Evolutionary conservation across 2,329 filamentous ascomycete genomes (phyloP).

Genomic region (Penicillium corylophilum): DNA sequence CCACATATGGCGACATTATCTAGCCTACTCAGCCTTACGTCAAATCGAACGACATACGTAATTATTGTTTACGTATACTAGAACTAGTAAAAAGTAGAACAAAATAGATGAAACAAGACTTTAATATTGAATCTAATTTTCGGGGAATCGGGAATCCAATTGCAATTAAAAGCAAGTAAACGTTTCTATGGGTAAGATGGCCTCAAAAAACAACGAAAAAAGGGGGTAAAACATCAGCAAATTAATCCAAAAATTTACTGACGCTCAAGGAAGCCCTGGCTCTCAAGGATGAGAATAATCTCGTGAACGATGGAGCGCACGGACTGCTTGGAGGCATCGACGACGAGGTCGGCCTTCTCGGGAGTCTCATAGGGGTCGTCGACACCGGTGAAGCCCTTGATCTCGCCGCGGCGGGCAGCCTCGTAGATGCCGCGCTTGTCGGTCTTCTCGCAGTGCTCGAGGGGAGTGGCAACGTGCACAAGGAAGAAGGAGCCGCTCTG

Average conservation of each 20-base stretch:
- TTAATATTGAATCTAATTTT: slow-evolving; percentile 13
- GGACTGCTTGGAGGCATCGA: slow-evolving; percentile 81
- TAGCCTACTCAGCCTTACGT: too few species aligned
- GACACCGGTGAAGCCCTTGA: slow-evolving; percentile 97
- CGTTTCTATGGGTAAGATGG: slow-evolving; percentile 19
- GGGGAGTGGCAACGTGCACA: slow-evolving; percentile 86
- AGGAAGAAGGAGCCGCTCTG: slow-evolving; percentile 94
- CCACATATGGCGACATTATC: too few species aligned
- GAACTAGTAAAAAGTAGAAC: too few species aligned
- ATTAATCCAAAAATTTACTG: slow-evolving; percentile 22
- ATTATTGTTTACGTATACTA: too few species aligned
- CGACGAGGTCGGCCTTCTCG: slow-evolving; percentile 74
- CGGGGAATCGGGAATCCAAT: slow-evolving; percentile 31
- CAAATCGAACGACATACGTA: too few species aligned
- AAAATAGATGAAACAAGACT: background rate
- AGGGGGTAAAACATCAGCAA: slow-evolving; percentile 12
- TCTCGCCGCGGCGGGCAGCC: slow-evolving; percentile 79
- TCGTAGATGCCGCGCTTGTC: slow-evolving; percentile 90
- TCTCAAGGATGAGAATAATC: slow-evolving; percentile 90
- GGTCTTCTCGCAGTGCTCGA: slow-evolving; percentile 92
- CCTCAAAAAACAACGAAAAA: slow-evolving; percentile 16
- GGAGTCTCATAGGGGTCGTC: slow-evolving; percentile 95
- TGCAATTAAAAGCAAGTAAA: slow-evolving; percentile 20
- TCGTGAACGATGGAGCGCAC: slow-evolving; percentile 94
- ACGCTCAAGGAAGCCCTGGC: slow-evolving; percentile 76